Evolutionary conservation across 805 yeast species (phyloP), one percentile per base, ranked within the genome.

Genomic region (Tetrapisispora pingtungensis): DNA sequence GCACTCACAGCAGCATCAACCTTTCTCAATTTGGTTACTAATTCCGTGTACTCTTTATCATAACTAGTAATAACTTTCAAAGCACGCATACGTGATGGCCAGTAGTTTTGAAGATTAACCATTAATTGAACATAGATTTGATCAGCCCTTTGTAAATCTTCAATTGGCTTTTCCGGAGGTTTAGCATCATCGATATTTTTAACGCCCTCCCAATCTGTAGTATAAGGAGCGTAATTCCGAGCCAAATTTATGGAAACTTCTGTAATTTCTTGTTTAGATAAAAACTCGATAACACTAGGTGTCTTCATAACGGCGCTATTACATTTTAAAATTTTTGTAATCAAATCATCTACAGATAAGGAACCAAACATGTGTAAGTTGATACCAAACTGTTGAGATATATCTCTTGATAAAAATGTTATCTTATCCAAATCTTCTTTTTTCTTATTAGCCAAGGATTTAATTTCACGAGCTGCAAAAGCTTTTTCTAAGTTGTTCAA

Each of bases 361-460:
- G 68, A 68, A 5, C 86, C 72, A 64, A 78, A 86, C 67, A 79
- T 73, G 59, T 93, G 97, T 42, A 93, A 70, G 58, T 90, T 89
- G 57, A 93, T 93, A 33, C 95, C 96, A 68, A 93, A 88, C 55
- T 87, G 97, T 59, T 93, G 98, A 1, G 95, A 85, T 37, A 88
- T 66, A 55, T 90, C 97, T 48, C 94, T 72, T 1, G 95, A 75
- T 41, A 93, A 70, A 49, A 81, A 81, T 0, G 89, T 70, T 0
- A 84, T 62, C 55, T 84, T 83, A 35, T 72, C 70, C 34, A 67
- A 68, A 41, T 71, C 75, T 15, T 66, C 67, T 46, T 69, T 68
- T 63, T 74, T 73, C 48, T 66, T 69, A 18, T 72, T 59, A 1
- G 70, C 67, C 41, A 74, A 61, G 44, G 75, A 69, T 58, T 78